Evolutionary conservation across 129 eudicot genomes (phyloP), one percentile per base, ranked within the genome.

Genomic region (Kitagawia praeruptora): DNA sequence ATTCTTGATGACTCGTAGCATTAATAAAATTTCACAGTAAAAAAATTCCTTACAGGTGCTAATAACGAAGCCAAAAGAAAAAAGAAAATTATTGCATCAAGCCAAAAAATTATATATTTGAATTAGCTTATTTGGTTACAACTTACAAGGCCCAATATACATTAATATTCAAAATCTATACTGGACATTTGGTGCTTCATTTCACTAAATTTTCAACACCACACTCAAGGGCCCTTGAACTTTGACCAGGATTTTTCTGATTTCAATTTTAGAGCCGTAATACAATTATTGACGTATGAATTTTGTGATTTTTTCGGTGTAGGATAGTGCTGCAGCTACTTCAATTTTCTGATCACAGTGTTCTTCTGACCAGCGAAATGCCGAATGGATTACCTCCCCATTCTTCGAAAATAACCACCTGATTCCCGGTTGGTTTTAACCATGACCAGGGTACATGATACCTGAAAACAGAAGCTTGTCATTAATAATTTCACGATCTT

Each of bases 341-440:
- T 28, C 8, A 25, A 12, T 64, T 28, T 64, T 14, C 39, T 64
- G 71, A 64, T 64, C 71, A 64, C 71, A 64, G 9, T 64, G 71
- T 64, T 64, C 71, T 27, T 64, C 71, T 27, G 19, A 64, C 71
- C 6, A 64, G 5, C 5, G 71, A 64, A 12, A 64, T 31, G 40
- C 40, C 40, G 18, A 12, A 2, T 31, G 71, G 71, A 64, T 64
- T 14, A 25, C 39, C 71, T 64, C 71, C 71, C 71, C 71, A 64
- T 64, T 64, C 71, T 64, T 64, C 71, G 14, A 64, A 64, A 27
- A 64, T 64, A 28, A 13, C 19, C 18, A 64, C 8, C 71, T 64
- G 71, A 64, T 64, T 64, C 71, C 71, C 71, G 0, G 71, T 64
- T 28, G 71, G 71, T 64, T 64, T 64, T 31, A 64, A 64, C 39